Conservation (phyloP, 441 rosid genomes). For the Theobroma grandiflorum region DNA sequence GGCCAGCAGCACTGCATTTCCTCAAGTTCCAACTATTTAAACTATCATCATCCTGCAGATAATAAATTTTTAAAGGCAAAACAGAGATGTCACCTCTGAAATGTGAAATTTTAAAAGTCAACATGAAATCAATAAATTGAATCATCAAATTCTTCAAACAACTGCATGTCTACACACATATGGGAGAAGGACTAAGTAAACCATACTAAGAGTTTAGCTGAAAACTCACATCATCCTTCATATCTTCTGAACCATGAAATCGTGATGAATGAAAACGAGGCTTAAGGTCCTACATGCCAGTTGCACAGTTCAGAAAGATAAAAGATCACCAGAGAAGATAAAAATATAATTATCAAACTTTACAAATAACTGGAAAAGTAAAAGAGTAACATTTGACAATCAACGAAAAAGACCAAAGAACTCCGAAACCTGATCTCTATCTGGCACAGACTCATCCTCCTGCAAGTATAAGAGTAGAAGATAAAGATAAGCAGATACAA, state of each 20-base stretch:
- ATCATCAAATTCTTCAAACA: not conserved
- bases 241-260: conserved; percentile 87
- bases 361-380: not conserved
- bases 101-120: not conserved
- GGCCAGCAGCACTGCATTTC: conserved; percentile 99
- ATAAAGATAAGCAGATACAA: not conserved
- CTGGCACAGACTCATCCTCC: conserved; percentile 99
- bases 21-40: conserved; percentile 89
- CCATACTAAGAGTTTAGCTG: not conserved
- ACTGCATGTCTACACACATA: not conserved
- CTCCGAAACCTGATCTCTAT: conserved; percentile 82
- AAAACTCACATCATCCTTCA: conserved; percentile 74
- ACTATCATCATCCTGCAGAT: conserved; percentile 86
- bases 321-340: conserved; percentile 27
- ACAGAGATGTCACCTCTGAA: not conserved
- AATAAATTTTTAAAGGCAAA: not conserved
- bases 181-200: conserved; percentile 3
- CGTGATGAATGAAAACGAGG: conserved; percentile 97
- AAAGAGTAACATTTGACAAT: not conserved
- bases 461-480: conserved; percentile 47
- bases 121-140: not conserved
- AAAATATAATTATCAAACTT: not conserved
- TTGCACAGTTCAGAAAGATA: not conserved
- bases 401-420: conserved; percentile 9
- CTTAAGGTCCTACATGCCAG: conserved; percentile 69